Conservation (phyloP, 441 rosid species). For the Syzygium malaccense region DNA sequence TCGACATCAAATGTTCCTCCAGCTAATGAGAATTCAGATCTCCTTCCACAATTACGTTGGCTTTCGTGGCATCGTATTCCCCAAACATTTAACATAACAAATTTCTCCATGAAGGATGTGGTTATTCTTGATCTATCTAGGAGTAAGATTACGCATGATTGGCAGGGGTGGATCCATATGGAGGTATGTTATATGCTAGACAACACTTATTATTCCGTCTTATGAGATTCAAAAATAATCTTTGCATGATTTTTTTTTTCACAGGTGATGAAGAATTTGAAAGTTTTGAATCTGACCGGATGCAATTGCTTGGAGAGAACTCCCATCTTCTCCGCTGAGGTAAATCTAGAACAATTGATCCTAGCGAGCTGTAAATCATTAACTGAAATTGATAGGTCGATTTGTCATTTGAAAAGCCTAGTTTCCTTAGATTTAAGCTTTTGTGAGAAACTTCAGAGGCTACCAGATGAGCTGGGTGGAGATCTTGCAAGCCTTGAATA, state of each 20-base stretch:
- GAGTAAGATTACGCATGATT: rapidly evolving
- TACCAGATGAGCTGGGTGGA: rapidly evolving
- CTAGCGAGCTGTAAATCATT: rapidly evolving
- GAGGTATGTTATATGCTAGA: background rate
- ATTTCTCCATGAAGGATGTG: background rate
- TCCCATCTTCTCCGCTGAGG: background rate
- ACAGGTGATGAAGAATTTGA: background rate
- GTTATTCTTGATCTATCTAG: rapidly evolving
- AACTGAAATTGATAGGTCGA: background rate
- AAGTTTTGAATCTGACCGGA: rapidly evolving
- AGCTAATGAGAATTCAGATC: background rate
- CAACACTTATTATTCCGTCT: rapidly evolving
- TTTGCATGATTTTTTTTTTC: background rate
- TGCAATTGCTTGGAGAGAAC: rapidly evolving
- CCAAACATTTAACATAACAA: background rate
- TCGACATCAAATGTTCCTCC: rapidly evolving
- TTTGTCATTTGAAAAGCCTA: rapidly evolving
- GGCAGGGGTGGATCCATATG: background rate
- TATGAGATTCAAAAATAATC: background rate
- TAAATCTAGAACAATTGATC: background rate
- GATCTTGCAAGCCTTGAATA: background rate
- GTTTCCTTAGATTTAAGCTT: rapidly evolving
- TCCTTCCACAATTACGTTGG: background rate
- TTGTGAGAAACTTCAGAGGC: rapidly evolving
- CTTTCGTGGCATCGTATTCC: background rate